Percentiles rank a stretch among this genome's conserved stretches.
phyloP scores from a whole-genome alignment of 768 basidiomycete species.

The Termitomyces sp. region DNA sequence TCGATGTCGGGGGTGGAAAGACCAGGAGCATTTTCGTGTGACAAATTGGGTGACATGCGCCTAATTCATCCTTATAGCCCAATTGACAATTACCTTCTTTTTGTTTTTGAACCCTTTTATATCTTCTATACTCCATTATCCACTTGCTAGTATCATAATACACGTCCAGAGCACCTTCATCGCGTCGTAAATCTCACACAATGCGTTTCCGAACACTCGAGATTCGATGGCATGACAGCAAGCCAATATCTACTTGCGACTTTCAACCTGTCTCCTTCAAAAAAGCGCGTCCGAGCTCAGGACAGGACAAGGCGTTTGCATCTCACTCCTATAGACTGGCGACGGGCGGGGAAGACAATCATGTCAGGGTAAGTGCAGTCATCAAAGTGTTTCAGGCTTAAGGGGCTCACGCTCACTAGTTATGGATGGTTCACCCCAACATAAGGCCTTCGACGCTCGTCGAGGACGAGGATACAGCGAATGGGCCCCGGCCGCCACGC shows the following conservation, averaged over 20 bases:
- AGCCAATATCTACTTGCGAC: conserved; percentile 94
- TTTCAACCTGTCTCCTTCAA: conserved; percentile 84
- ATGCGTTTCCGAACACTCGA: conserved; percentile 91
- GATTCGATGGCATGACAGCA: conserved; percentile 95
- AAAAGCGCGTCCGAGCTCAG: conserved; percentile 62
- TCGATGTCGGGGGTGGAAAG: background rate
- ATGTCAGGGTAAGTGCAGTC: conserved; percentile 75
- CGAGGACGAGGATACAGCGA: conserved; percentile 29
- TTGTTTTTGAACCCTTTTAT: background rate
- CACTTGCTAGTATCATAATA: background rate
- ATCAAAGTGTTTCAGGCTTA: conserved; percentile 5
- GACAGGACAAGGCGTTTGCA: conserved; percentile 49
- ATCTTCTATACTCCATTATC: background rate
- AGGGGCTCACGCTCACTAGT: conserved; percentile 32
- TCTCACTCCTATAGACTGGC: conserved; percentile 84
- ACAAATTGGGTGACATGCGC: conserved; percentile 4
- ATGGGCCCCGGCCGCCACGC: conserved; percentile 52
- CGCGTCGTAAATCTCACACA: conserved; percentile 12
- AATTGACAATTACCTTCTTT: conserved; percentile 1
- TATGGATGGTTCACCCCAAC: conserved; percentile 95
- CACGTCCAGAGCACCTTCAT: conserved; percentile 11
- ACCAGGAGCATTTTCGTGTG: conserved; percentile 2
- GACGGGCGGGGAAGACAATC: conserved; percentile 94
- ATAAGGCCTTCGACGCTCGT: conserved; percentile 62
- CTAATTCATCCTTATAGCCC: background rate